These are phyloP conservation scores for Cairneyella variabilis DNA, from an alignment of 495 filamentous ascomycete species.

Conservation along the genomic window DNA sequence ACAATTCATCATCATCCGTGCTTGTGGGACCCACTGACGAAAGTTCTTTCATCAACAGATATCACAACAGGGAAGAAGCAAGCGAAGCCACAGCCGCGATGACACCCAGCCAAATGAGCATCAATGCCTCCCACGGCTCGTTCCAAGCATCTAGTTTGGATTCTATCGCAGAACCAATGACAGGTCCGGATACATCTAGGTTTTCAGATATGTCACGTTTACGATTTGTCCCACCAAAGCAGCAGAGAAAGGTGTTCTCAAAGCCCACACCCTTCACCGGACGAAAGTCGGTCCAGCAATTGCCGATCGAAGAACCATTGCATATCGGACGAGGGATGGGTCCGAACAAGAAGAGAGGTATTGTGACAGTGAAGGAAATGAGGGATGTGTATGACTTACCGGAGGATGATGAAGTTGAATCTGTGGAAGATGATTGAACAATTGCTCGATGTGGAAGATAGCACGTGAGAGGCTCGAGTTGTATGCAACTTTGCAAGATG, in stretches of 20 bases:
- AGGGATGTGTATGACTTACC: no score
- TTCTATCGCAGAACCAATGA: not conserved
- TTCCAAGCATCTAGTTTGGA: not conserved
- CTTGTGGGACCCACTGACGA: no score
- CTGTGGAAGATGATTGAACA: conserved; percentile 16
- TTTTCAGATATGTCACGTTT: no score
- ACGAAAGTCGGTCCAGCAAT: not conserved
- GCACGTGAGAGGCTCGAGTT: not conserved
- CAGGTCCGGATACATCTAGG: not conserved
- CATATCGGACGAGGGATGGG: conserved; percentile 8
- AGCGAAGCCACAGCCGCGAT: no score
- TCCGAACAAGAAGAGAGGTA: not conserved
- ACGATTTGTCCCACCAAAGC: no score
- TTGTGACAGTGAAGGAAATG: not conserved
- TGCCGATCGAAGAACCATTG: not conserved
- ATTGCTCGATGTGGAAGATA: not conserved
- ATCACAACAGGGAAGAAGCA: no score
- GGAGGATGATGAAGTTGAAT: conserved; percentile 5
- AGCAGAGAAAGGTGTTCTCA: conserved; percentile 7
- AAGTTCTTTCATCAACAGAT: no score
- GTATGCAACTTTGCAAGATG: no score
- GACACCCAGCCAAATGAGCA: not conserved
- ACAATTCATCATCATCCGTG: no score
- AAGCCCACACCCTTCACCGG: conserved; percentile 9
- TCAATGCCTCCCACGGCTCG: not conserved